Evolutionary conservation across 306 rosid species (phyloP).

Genomic region (Betula pendula): DNA sequence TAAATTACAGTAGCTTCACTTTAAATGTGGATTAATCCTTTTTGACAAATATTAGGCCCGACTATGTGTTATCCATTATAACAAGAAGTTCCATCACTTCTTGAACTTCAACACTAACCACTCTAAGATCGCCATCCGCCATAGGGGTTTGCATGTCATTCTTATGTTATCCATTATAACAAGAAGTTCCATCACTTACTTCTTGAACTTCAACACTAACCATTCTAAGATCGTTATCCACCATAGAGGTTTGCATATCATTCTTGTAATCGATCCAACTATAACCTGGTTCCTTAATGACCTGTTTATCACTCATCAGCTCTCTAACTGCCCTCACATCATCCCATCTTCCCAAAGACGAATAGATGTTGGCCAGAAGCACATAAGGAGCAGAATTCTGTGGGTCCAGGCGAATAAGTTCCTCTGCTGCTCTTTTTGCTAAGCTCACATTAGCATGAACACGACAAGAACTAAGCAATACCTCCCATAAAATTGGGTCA

Average conservation of each 20-base stretch:
- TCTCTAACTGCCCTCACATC: constrained; percentile 66
- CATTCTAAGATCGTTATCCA: constrained; percentile 19
- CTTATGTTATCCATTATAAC: neutral
- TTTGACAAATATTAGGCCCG: neutral
- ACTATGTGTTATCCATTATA: neutral
- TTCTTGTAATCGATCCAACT: constrained; percentile 60
- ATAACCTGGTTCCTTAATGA: constrained; percentile 66
- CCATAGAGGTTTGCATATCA: constrained; percentile 23
- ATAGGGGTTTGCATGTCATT: constrained; percentile 25
- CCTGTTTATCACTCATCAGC: constrained; percentile 55
- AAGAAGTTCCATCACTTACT: constrained; percentile 2
- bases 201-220: constrained; percentile 11
- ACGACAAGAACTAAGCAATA: constrained; percentile 77
- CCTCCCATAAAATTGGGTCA: constrained; percentile 84
- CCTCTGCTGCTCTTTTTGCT: constrained; percentile 68
- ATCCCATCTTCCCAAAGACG: constrained; percentile 86
- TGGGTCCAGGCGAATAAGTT: constrained; percentile 61
- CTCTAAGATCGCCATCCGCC: constrained; percentile 19
- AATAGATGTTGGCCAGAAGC: constrained; percentile 76
- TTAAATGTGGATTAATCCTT: neutral
- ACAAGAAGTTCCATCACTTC: neutral
- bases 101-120: constrained; percentile 14
- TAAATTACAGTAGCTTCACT: neutral
- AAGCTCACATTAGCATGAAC: constrained; percentile 58
- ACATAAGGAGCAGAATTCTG: constrained; percentile 60